Evolutionary conservation across 2,329 filamentous ascomycete genomes (phyloP).

Genomic region (Chlorencoelia australis): DNA sequence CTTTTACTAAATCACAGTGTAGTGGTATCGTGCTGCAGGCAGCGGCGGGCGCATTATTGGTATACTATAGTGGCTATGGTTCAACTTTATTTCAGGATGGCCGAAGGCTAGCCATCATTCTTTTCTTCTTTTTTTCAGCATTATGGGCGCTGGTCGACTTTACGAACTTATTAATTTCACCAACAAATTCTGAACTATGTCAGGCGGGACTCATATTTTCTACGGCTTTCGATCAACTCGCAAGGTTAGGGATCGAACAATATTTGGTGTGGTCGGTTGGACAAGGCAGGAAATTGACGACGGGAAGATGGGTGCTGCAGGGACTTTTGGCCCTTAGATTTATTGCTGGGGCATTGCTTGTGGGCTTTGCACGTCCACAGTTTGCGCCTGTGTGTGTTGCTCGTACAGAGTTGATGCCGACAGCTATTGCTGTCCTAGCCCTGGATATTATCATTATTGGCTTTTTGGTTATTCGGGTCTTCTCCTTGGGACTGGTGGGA

Average conservation of each 20-base stretch:
- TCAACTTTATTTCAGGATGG: constrained; percentile 25
- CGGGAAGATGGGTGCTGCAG: constrained; percentile 21
- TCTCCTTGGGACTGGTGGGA: constrained; percentile 18
- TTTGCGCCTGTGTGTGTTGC: constrained; percentile 26
- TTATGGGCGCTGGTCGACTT: constrained; percentile 27
- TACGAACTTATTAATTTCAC: constrained; percentile 22
- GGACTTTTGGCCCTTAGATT: constrained; percentile 21
- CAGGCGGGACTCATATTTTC: constrained; percentile 22
- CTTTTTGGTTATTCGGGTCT: constrained; percentile 17
- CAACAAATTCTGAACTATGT: constrained; percentile 15
- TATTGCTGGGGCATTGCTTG: constrained; percentile 22
- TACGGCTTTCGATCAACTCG: constrained; percentile 26
- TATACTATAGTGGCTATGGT: constrained; percentile 24
- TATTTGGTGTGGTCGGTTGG: constrained; percentile 27
- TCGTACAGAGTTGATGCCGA: constrained; percentile 20
- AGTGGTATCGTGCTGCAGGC: constrained; percentile 28
- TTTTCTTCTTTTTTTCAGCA: constrained; percentile 27
- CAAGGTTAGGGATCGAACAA: constrained; percentile 24
- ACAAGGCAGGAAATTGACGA: constrained; percentile 21
- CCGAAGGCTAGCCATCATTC: constrained; percentile 29
- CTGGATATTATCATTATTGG: constrained; percentile 25
- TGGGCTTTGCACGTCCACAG: constrained; percentile 25
- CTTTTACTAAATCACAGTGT: constrained; percentile 11
- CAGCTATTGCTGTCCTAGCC: constrained; percentile 23
- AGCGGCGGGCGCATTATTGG: constrained; percentile 22